Base-by-base conservation (phyloP, 768 basidiomycete species). In the Vararia minispora region DNA sequence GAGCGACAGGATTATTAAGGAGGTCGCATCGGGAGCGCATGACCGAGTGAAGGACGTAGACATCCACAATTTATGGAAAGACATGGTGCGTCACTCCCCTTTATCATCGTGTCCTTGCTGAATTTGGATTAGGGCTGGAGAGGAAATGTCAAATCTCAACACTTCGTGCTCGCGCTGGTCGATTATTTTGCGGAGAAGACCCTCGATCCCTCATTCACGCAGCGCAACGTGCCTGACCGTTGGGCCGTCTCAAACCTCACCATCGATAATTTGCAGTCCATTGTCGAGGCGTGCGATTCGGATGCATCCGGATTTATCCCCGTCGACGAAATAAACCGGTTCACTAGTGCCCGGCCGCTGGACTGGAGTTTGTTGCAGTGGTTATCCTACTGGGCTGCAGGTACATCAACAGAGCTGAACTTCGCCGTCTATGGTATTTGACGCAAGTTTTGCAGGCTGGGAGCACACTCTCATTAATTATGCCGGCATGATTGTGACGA, bases 311-410 rank as follows among this genome's bases (percentile, higher is more conserved):
- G 60, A 3, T 60, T 53, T 34, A 52, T 56, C 37, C 55, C 54
- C 1, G 50, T 60, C n/a, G 24, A 41, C 3, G 59, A 62, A 35
- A 52, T 59, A 13, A 62, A 62, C 35, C 35, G 31, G 0, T 59
- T 62, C 33, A 57, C 56, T 3, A 29, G 37, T 3, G 37, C 46
- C 17, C 40, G 48, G 5, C 60, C 57, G 2, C 10, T 21, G 1
- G 45, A 43, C 5, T 62, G 59, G 58, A 62, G 58, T 22, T 30
- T 61, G n/a, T 47, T 46, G 2, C 56, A 53, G 33, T 61, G 59
- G 59, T 30, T 58, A 2, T 51, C 54, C 4, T 60, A 52, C 36
- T 59, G 57, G 57, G 57, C 58, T 28, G 38, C 33, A 28, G 45
- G 45, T 46, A n/a, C 21, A 35, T 22, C 6, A 14, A 16, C 5